A percentile compares a stretch with the other conserved stretches of the same genome.
phyloP scores from a whole-genome alignment of 108 stramenopile genomes.

The Parmales sp. region DNA sequence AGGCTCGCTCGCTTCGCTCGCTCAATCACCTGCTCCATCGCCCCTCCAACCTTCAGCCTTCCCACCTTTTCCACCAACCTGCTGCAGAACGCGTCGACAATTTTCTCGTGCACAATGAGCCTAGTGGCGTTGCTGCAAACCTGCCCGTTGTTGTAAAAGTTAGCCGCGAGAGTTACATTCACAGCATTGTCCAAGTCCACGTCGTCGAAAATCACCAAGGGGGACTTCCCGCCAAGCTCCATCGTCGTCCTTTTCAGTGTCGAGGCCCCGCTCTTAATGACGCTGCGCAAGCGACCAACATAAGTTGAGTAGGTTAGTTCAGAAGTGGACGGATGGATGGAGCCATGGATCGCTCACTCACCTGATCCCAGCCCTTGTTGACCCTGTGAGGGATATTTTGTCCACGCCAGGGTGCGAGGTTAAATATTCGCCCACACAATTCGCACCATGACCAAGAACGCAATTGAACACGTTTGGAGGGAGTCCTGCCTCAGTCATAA shows the following conservation, averaged over 20 bases:
- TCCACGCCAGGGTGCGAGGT: slow-evolving; percentile 18
- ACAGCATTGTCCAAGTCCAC: slow-evolving; percentile 36
- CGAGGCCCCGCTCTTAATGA: slow-evolving; percentile 29
- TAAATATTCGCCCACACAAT: slow-evolving; percentile 22
- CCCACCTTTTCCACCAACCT: slow-evolving; percentile 18
- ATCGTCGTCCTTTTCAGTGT: slow-evolving; percentile 33
- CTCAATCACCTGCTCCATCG: too few relatives aligned
- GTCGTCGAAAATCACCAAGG: slow-evolving; percentile 40
- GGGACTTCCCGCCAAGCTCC: slow-evolving; percentile 45
- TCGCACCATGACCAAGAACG: slow-evolving; percentile 26
- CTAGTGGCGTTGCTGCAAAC: slow-evolving; percentile 30
- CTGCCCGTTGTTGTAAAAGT: slow-evolving; percentile 32
- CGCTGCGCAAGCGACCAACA: too few relatives aligned
- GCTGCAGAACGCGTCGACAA: slow-evolving; percentile 24
- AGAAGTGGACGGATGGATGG: too few relatives aligned
- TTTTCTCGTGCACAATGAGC: slow-evolving; percentile 28
- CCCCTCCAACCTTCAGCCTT: too few relatives aligned
- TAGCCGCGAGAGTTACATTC: slow-evolving; percentile 18
- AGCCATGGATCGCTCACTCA: too few relatives aligned
- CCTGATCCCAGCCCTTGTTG: slow-evolving; percentile 29
- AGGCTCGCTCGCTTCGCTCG: too few relatives aligned
- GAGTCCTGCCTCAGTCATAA: slow-evolving; percentile 23
- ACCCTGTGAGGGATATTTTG: slow-evolving; percentile 40
- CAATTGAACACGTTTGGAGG: slow-evolving; percentile 37
- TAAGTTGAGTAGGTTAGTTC: too few relatives aligned